Percentiles rank a stretch among this genome's conserved stretches.
phyloP scores from a whole-genome alignment of 108 stramenopile genomes.

The Cyclotella choctawhatcheeana region DNA sequence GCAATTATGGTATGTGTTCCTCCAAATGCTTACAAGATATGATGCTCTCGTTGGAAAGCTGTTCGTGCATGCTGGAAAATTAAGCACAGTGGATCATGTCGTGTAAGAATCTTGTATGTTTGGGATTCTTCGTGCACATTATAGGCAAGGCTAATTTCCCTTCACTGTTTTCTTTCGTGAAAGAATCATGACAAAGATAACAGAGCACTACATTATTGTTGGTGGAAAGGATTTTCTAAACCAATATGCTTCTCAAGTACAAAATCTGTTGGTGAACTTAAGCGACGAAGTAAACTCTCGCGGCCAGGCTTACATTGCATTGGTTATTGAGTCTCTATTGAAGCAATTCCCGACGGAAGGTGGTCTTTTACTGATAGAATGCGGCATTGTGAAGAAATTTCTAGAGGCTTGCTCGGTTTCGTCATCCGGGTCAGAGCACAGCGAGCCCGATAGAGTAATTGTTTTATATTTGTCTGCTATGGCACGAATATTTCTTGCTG shows the following conservation, averaged over 20 bases:
- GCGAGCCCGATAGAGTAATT: slow-evolving; percentile 55
- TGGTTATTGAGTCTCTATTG: slow-evolving; percentile 49
- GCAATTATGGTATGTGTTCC: slow-evolving; percentile 32
- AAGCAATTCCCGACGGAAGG: slow-evolving; percentile 34
- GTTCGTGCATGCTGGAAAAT: slow-evolving; percentile 29
- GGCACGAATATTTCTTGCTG: slow-evolving; percentile 34
- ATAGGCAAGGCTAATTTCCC: background rate
- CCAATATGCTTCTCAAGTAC: slow-evolving; percentile 34
- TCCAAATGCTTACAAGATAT: slow-evolving; percentile 45
- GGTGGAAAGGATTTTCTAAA: slow-evolving; percentile 44
- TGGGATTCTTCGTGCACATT: background rate
- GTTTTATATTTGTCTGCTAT: slow-evolving; percentile 46
- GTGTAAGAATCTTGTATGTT: slow-evolving; percentile 25
- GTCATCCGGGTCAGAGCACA: too few species aligned
- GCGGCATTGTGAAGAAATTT: slow-evolving; percentile 30
- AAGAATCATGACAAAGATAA: slow-evolving; percentile 46
- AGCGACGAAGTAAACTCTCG: slow-evolving; percentile 51
- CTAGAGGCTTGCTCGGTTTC: slow-evolving; percentile 34
- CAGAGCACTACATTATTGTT: slow-evolving; percentile 51
- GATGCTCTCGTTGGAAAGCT: slow-evolving; percentile 27
- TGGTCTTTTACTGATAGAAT: slow-evolving; percentile 23
- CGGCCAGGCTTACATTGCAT: slow-evolving; percentile 37
- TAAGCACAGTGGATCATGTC: slow-evolving; percentile 53
- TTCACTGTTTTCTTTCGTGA: background rate
- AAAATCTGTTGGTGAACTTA: slow-evolving; percentile 31